Base-by-base conservation (phyloP, 1,284 basidiomycete genomes). In the Microbotryomycetes sp. region DNA sequence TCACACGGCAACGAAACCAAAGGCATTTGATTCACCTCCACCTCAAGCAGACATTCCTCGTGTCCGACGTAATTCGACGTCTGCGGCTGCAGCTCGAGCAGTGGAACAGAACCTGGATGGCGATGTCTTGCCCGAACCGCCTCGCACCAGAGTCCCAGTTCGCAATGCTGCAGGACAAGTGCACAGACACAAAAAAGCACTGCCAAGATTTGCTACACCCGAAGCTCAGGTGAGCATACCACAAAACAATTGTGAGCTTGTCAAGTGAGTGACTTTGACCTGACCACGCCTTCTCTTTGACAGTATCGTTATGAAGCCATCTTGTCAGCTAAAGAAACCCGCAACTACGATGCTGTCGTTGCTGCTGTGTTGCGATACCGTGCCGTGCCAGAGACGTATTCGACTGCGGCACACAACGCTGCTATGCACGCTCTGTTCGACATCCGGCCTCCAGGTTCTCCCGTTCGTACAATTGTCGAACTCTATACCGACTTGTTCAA, bases 401-500 rank as follows among this genome's bases (percentile, higher is more conserved):
- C 59, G 54, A 65, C 57, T 23, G 36, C 60, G 9, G 81, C 85
- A 6, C 91, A 85, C 79, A 92, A 92, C 71, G 74, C 76, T 23
- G 85, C 84, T 15, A 76, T 92, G 49, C 71, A 79, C 4, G 84
- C 83, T 0, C 75, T 91, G 2, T 71, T 80, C 28, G 65, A 73
- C 2, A 77, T 81, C 36, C 82, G 87, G 60, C 59, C 68, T 23
- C 65, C 72, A 15, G 84, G 84, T 16, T 81, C 84, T 66, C 81
- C 84, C 4, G 79, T 89, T 46, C 77, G 79, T 0, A 74, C 81
- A 46, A 77, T 92, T 53, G 76, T 88, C 64, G 82, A 85, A 60
- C 80, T 84, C 4, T 94, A 94, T 79, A 84, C 88, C 70, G 80
- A 84, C 59, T 84, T 93, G 81, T 77, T 91, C 51, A 77, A 80